These are phyloP conservation scores for Diaporthe capsici DNA, from an alignment of 2,329 filamentous ascomycete species.

Conservation along the genomic window DNA sequence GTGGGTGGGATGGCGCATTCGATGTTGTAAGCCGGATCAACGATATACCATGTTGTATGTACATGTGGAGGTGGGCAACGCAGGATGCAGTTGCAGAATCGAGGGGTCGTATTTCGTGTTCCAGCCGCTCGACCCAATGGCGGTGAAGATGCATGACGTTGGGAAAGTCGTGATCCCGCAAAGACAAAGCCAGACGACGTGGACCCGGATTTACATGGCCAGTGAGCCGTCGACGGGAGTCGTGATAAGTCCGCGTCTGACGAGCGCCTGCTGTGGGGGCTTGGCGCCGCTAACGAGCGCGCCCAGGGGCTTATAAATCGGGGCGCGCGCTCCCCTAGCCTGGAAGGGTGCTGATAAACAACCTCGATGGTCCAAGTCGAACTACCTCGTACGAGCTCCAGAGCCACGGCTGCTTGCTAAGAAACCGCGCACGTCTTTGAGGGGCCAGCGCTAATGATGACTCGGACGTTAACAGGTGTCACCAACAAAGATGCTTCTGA, in stretches of 20 bases:
- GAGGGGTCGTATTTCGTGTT: neutral
- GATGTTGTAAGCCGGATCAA: conserved; percentile 4
- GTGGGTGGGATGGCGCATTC: neutral
- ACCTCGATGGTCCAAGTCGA: neutral
- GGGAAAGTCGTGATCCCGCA: neutral
- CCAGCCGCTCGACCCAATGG: neutral
- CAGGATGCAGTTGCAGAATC: neutral
- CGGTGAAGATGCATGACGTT: conserved; percentile 4
- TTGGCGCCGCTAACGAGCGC: conserved; percentile 21
- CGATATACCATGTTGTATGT: neutral
- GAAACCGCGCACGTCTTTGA: conserved; percentile 10
- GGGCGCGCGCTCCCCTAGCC: conserved; percentile 29
- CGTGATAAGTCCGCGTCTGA: conserved; percentile 23
- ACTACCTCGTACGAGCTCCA: neutral
- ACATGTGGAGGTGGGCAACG: neutral
- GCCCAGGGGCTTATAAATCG: conserved; percentile 24
- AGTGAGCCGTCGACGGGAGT: conserved; percentile 15
- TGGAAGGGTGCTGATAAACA: conserved; percentile 8
- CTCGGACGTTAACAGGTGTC: neutral
- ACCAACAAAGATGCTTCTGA: conserved; percentile 5
- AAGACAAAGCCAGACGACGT: neutral
- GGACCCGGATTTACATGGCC: conserved; percentile 16
- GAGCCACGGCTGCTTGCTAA: neutral
- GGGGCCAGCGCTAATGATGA: conserved; percentile 13
- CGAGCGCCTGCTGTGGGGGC: conserved; percentile 7